These are phyloP conservation scores for Zymoseptoria pseudotritici DNA, from an alignment of 2,329 filamentous ascomycete species.

Conservation along the genomic window DNA sequence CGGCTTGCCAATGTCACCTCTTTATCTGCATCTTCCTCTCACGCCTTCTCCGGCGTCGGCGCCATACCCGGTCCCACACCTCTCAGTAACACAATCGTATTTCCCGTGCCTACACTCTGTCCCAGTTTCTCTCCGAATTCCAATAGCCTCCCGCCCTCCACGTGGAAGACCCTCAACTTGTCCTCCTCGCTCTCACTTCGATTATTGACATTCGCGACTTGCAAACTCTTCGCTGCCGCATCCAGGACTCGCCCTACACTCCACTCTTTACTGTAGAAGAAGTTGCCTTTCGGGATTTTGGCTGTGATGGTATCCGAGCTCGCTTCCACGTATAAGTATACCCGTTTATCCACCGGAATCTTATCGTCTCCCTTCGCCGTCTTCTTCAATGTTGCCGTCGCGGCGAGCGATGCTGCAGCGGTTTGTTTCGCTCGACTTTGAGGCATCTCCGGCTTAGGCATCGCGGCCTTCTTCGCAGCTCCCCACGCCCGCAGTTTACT, in stretches of 20 bases:
- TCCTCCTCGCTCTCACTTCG: conserved; percentile 67
- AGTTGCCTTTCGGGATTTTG: conserved; percentile 62
- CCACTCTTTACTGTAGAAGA: conserved; percentile 60
- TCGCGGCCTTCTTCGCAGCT: conserved; percentile 49
- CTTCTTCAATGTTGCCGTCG: conserved; percentile 72
- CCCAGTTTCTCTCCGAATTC: conserved; percentile 86
- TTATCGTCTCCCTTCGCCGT: conserved; percentile 85
- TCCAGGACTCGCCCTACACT: conserved; percentile 80
- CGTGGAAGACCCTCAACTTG: conserved; percentile 80
- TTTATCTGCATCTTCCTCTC: neutral
- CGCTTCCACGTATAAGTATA: conserved; percentile 87
- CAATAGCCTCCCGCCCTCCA: conserved; percentile 78
- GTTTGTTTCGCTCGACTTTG: conserved; percentile 48
- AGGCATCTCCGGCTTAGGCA: conserved; percentile 39
- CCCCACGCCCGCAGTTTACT: conserved; percentile 75
- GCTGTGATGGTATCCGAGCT: conserved; percentile 76
- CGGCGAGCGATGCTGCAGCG: conserved; percentile 57
- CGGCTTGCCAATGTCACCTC: neutral
- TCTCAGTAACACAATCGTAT: conserved; percentile 81
- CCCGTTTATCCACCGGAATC: conserved; percentile 69
- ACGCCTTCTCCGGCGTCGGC: conserved; percentile 22
- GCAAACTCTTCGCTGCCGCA: conserved; percentile 65
- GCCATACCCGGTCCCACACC: conserved; percentile 63
- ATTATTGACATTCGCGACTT: conserved; percentile 81
- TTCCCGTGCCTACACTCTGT: conserved; percentile 62